A percentile compares a stretch with the other conserved stretches of the same genome.
Conservation (phyloP, 2,329 filamentous ascomycete species). For the Paraphaeosphaeria sporulosa region DNA sequence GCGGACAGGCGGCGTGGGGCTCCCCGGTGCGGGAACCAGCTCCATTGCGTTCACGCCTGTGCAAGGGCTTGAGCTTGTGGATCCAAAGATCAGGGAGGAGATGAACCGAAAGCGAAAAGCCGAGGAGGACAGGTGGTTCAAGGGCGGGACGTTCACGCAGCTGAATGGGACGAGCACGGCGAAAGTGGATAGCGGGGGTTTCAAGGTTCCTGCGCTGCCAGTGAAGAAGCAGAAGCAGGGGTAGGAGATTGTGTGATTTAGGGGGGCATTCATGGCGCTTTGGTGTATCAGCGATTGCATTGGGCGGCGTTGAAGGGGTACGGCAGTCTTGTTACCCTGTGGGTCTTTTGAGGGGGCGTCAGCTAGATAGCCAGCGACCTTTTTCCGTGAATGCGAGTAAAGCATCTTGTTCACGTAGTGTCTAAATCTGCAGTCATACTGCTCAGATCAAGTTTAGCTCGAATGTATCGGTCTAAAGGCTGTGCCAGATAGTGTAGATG, state of each 20-base stretch:
- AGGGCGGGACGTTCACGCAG: slow-evolving; percentile 95
- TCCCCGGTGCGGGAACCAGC: slow-evolving; percentile 72
- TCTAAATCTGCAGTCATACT: too few species aligned
- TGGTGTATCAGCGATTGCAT: slow-evolving; percentile 13
- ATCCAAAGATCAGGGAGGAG: slow-evolving; percentile 89
- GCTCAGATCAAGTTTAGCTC: too few species aligned
- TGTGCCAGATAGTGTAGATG: too few species aligned
- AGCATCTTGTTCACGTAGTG: too few species aligned
- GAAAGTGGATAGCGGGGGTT: slow-evolving; percentile 68
- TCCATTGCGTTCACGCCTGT: slow-evolving; percentile 94
- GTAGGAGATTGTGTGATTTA: background rate
- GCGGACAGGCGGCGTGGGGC: slow-evolving; percentile 81
- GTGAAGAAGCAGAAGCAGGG: slow-evolving; percentile 67
- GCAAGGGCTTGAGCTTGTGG: slow-evolving; percentile 92
- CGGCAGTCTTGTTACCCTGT: background rate
- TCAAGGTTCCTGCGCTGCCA: slow-evolving; percentile 83
- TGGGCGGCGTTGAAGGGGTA: slow-evolving; percentile 12
- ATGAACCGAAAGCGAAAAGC: slow-evolving; percentile 89
- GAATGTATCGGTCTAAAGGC: too few species aligned
- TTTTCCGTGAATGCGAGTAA: too few species aligned
- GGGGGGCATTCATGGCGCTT: slow-evolving; percentile 11
- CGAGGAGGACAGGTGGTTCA: slow-evolving; percentile 96
- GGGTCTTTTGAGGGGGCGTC: background rate
- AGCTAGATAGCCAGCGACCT: background rate
- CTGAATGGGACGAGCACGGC: slow-evolving; percentile 58